Evolutionary conservation across 805 yeast genomes (phyloP).

Genomic region (Nakazawaea anatomiae): DNA sequence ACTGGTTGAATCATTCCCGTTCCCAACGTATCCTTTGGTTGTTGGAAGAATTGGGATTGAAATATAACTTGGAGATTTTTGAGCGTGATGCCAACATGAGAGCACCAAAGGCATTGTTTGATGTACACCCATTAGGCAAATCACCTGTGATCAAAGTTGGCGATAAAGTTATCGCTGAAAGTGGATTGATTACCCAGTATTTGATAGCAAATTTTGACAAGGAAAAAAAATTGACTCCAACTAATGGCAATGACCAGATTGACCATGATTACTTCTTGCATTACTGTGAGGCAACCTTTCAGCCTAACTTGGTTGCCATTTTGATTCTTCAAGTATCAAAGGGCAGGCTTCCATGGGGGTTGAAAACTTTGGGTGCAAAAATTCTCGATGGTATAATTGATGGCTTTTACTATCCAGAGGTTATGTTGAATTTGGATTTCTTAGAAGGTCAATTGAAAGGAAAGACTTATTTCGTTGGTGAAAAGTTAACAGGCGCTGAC

Average conservation of each 20-base stretch:
- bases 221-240: conserved; percentile 30
- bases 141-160: conserved; percentile 52
- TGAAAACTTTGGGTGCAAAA: conserved; percentile 35
- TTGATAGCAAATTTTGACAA: conserved; percentile 45
- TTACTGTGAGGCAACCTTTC: conserved; percentile 59
- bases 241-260: conserved; percentile 32
- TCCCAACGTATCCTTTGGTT: conserved; percentile 59
- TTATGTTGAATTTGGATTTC: conserved; percentile 30
- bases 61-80: conserved; percentile 49
- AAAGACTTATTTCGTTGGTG: conserved; percentile 40
- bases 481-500: conserved; percentile 49
- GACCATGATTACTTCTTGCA: conserved; percentile 46
- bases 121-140: conserved; percentile 59
- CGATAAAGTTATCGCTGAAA: conserved; percentile 43
- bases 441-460: conserved; percentile 34
- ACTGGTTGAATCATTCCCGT: conserved; percentile 48
- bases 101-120: conserved; percentile 43
- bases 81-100: conserved; percentile 41
- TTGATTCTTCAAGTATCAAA: conserved; percentile 31
- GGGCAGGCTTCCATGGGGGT: conserved; percentile 39
- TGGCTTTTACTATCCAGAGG: conserved; percentile 44
- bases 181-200: conserved; percentile 53
- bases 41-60: conserved; percentile 52
- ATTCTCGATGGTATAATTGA: conserved; percentile 41
- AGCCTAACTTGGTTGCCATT: conserved; percentile 29